Evolutionary conservation across 257 asterid species (phyloP).

Genomic region (Gardenia jasminoides): DNA sequence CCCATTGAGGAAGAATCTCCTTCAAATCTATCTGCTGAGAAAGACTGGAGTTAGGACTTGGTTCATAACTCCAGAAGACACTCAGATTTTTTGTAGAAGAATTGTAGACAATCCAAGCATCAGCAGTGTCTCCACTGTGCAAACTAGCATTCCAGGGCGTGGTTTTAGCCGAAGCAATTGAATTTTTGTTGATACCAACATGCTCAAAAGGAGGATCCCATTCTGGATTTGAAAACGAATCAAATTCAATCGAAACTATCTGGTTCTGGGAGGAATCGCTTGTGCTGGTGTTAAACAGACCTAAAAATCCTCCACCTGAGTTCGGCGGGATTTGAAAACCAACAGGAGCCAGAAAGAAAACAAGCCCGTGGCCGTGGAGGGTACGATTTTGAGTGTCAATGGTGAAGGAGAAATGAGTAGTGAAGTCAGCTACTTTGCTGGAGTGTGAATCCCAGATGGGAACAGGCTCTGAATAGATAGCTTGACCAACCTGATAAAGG

Average conservation of each 20-base stretch:
- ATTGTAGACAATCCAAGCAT: constrained; percentile 34
- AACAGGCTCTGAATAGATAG: constrained; percentile 25
- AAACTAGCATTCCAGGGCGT: constrained; percentile 33
- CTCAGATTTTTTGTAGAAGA: constrained; percentile 27
- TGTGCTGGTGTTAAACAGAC: constrained; percentile 29
- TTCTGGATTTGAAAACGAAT: constrained; percentile 22
- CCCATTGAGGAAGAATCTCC: constrained; percentile 33
- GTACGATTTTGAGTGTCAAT: constrained; percentile 23
- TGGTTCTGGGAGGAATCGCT: constrained; percentile 22
- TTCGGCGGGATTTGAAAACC: constrained; percentile 36
- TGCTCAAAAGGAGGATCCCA: constrained; percentile 44
- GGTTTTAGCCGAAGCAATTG: constrained; percentile 24
- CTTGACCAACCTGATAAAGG: constrained; percentile 31
- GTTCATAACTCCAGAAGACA: constrained; percentile 35
- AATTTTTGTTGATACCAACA: constrained; percentile 35
- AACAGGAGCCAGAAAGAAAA: constrained; percentile 40
- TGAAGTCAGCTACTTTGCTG: constrained; percentile 26
- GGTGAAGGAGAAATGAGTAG: constrained; percentile 31
- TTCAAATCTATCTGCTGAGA: constrained; percentile 26
- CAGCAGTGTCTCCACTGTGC: constrained; percentile 24
- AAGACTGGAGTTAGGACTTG: constrained; percentile 23
- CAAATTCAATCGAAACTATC: constrained; percentile 33
- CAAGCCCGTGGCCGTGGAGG: constrained; percentile 28
- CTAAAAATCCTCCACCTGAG: constrained; percentile 45
- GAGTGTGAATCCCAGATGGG: constrained; percentile 35